These are phyloP conservation scores for Penicillium sp. DNA, from an alignment of 2,329 filamentous ascomycete species.

Conservation along the genomic window DNA sequence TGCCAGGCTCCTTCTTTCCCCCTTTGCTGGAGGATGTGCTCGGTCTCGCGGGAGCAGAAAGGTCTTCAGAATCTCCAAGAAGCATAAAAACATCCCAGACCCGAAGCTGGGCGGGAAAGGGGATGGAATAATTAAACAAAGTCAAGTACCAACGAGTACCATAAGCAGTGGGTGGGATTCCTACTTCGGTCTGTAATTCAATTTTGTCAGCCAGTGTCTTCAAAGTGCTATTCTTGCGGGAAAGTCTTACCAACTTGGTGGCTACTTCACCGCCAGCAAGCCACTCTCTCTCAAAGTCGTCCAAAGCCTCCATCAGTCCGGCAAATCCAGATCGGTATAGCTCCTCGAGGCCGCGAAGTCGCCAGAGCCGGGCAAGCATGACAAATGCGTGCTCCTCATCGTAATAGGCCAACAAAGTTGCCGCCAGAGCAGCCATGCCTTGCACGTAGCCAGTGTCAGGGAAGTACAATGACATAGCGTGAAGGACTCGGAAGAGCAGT, in stretches of 20 bases:
- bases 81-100: constrained; percentile 99
- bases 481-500: constrained; percentile 85
- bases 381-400: constrained; percentile 93
- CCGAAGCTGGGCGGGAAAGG: constrained; percentile 87
- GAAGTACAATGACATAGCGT: constrained; percentile 87
- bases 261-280: constrained; percentile 74
- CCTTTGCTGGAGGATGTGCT: constrained; percentile 25
- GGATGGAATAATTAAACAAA: constrained; percentile 94
- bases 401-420: constrained; percentile 92
- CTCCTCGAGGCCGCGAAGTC: constrained; percentile 77
- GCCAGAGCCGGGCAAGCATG: constrained; percentile 95
- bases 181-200: constrained; percentile 63
- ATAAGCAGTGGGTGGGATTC: constrained; percentile 86
- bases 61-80: constrained; percentile 69
- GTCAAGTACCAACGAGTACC: constrained; percentile 97
- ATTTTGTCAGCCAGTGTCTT: constrained; percentile 2
- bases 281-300: constrained; percentile 84
- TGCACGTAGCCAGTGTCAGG: constrained; percentile 93
- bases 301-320: constrained; percentile 79
- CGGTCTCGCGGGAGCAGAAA: constrained; percentile 18
- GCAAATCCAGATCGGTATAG: constrained; percentile 82
- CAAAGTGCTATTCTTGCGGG: not conserved
- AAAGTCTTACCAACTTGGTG: constrained; percentile 67
- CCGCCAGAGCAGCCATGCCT: constrained; percentile 91
- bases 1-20: constrained; percentile 28